Evolutionary conservation across 2,329 filamentous ascomycete genomes (phyloP).

Genomic region (Clonostachys rhizophaga): DNA sequence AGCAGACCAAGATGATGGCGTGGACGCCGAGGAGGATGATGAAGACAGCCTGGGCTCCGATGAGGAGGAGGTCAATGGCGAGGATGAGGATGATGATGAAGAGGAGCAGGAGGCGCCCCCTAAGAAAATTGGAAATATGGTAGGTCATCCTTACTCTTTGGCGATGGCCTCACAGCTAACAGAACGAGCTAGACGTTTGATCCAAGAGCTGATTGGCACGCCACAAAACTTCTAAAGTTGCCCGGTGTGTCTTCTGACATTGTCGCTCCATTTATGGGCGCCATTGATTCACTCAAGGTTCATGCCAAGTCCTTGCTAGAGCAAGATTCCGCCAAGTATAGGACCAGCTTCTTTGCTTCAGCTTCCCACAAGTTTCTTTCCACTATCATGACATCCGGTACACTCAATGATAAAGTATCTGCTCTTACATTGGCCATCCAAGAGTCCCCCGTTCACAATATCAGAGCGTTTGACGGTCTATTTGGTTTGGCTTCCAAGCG

Average conservation of each 20-base stretch:
- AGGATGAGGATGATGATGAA: constrained; percentile 18
- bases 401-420: constrained; percentile 93
- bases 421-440: constrained; percentile 91
- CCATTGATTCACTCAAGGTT: constrained; percentile 51
- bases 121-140: constrained; percentile 24
- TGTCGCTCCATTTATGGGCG: constrained; percentile 31
- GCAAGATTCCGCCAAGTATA: constrained; percentile 72
- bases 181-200: constrained; percentile 43
- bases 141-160: constrained; percentile 12
- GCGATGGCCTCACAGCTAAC: constrained; percentile 22
- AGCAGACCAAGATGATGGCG: constrained; percentile 20
- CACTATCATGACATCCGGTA: constrained; percentile 95
- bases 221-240: constrained; percentile 33
- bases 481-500: constrained; percentile 84
- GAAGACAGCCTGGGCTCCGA: constrained; percentile 13
- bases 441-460: constrained; percentile 92
- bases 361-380: constrained; percentile 95
- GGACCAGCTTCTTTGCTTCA: constrained; percentile 67
- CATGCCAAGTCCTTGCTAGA: constrained; percentile 74
- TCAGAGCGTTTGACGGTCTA: constrained; percentile 81
- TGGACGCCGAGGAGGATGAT: constrained; percentile 22
- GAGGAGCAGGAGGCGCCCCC: constrained; percentile 15
- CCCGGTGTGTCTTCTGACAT: constrained; percentile 39
- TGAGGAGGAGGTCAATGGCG: constrained; percentile 5
- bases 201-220: constrained; percentile 54